phyloP scores from a whole-genome alignment of 2,329 filamentous ascomycete species.

The Madurella mycetomatis region DNA sequence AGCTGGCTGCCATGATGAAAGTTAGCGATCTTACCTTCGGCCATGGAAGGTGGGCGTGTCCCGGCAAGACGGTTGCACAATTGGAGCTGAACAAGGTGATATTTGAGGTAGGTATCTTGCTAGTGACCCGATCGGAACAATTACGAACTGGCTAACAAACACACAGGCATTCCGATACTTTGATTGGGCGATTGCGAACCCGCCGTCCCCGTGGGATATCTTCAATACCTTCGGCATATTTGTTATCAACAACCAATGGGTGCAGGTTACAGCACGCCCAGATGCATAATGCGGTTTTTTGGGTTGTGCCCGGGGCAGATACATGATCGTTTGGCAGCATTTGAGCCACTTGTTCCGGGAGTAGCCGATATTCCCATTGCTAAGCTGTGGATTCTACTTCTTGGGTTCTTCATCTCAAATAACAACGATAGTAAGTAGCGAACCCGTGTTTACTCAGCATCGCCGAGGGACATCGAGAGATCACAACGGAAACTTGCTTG shows the following conservation, averaged over 20 bases:
- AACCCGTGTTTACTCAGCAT: no score
- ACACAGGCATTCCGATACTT: constrained; percentile 25
- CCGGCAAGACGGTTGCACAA: constrained; percentile 40
- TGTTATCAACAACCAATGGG: constrained; percentile 16
- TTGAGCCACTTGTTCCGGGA: no score
- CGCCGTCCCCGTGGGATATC: constrained; percentile 14
- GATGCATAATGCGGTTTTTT: not conserved
- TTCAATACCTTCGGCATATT: constrained; percentile 15
- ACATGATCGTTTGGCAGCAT: no score
- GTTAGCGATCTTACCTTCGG: constrained; percentile 38
- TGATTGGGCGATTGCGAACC: constrained; percentile 22
- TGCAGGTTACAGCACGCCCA: constrained; percentile 12
- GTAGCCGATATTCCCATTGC: no score
- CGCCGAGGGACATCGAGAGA: no score
- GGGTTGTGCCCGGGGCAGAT: no score
- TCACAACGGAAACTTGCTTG: no score
- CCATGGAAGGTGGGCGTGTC: constrained; percentile 35
- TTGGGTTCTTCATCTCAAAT: no score
- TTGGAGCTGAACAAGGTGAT: constrained; percentile 40
- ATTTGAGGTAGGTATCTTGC: constrained; percentile 36
- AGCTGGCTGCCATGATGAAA: constrained; percentile 30
- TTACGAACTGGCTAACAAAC: not conserved
- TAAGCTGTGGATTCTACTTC: no score
- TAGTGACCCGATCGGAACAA: no score
- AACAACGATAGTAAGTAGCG: no score